Base-by-base conservation (phyloP, 108 stramenopile genomes). In the Skeletonema potamos region DNA sequence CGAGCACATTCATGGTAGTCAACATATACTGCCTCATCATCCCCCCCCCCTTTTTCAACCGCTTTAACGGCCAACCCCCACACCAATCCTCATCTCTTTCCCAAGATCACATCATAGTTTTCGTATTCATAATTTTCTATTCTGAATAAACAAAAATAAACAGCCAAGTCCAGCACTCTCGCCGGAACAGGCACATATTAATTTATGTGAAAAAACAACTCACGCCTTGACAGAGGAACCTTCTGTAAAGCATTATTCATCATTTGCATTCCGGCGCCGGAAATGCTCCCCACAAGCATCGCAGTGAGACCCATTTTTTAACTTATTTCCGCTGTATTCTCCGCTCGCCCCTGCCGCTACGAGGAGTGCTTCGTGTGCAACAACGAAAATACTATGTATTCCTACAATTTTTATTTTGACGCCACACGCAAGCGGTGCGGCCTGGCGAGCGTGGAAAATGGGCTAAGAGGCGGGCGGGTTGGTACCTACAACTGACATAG, bases 181-280 rank as follows among this genome's bases (percentile, higher is more conserved):
- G 6, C 8, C 8, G 6, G 9, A 7, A 36, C 7, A 36, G 1
- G 10, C 54, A 22, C 20, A 27, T 5, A 63, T 54, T 44, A 54
- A 44, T 63, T 63, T 54, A 8, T 26, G 58, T 26, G 26, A 22
- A 8, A 20, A 9, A 72, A 66, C 24, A 20, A 81, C 90, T 74
- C 74, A 88, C 87, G 64, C 63, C 91, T 82, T 43, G 88, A 89
- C 20, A 89, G 72, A 22, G 91, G 91, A 28, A 92, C 84, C 69
- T 92, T 92, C 55, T 87, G 84, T 39, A 85, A 71, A 1, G 87
- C 79, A 68, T 92, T 92, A 63, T 87, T 88, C 74, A 85, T 87
- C 80, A 88, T 86, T 51, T 88, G 85, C 54, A 89, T 86, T 37
- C 77, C 82, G 32, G 85, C 82, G 22, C 91, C 91, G 51, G 87